Percentiles rank a stretch among this genome's conserved stretches.
phyloP scores from a whole-genome alignment of 495 filamentous ascomycete species.

The Astrocystis sublimbata region DNA sequence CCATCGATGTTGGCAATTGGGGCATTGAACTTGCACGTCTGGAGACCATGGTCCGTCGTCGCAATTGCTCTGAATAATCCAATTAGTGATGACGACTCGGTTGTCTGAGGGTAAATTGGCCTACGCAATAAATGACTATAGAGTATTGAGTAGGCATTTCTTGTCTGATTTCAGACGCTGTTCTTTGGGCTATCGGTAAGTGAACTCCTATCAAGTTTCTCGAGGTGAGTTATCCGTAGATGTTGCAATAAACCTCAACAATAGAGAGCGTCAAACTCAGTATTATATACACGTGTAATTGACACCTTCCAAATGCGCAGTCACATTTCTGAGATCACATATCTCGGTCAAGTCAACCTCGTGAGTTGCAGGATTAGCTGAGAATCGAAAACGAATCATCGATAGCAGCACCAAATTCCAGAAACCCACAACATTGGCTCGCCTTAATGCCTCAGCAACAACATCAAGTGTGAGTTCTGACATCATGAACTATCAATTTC shows the following conservation, averaged over 20 bases:
- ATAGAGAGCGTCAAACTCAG: not conserved
- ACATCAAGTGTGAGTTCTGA: not conserved
- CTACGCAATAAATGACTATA: conserved; percentile 6
- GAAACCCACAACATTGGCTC: not conserved
- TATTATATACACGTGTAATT: not conserved
- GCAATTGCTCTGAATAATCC: too few species aligned
- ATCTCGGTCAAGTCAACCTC: not conserved
- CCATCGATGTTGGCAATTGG: not conserved
- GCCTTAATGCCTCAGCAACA: not conserved
- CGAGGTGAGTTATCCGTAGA: not conserved
- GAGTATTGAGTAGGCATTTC: not conserved
- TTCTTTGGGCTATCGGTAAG: too few species aligned
- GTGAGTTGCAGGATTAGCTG: not conserved
- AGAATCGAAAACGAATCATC: not conserved
- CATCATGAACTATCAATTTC: not conserved
- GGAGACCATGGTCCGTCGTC: not conserved
- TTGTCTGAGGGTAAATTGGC: not conserved
- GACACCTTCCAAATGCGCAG: not conserved
- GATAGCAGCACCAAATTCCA: not conserved
- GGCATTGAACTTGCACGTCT: not conserved
- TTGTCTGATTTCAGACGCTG: not conserved
- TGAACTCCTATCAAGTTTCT: not conserved
- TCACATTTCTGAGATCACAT: not conserved
- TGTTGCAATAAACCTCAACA: not conserved
- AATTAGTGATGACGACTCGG: too few species aligned